A percentile compares a stretch with the other conserved stretches of the same genome.
phyloP scores from a whole-genome alignment of 139 green algal species.

The Coelastrella sp. region DNA sequence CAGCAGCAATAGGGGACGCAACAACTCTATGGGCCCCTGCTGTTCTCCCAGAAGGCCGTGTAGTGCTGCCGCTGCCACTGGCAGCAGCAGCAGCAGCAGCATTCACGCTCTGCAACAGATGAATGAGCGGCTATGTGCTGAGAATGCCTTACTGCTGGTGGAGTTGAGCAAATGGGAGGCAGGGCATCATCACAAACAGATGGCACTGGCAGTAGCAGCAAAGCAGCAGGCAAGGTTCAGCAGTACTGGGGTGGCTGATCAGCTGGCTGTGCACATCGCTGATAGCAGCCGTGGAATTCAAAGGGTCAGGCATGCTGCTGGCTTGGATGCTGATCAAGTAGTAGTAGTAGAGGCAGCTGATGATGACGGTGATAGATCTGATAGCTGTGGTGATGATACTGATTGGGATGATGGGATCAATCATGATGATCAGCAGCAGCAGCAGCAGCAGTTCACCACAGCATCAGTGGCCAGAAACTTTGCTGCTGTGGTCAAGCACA shows the following conservation, averaged over 20 bases:
- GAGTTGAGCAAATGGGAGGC: slow-evolving; percentile 29
- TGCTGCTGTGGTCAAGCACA: too few species aligned
- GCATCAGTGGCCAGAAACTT: too few species aligned
- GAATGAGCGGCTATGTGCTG: slow-evolving; percentile 6
- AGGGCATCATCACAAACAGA: slow-evolving; percentile 17
- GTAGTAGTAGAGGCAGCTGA: not conserved
- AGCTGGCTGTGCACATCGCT: too few species aligned
- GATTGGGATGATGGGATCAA: not conserved
- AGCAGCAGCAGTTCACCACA: not conserved
- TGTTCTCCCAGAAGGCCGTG: too few species aligned
- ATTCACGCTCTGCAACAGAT: not conserved
- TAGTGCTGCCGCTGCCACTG: not conserved
- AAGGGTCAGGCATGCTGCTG: too few species aligned
- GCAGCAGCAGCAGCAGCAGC: not conserved
- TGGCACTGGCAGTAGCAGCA: not conserved
- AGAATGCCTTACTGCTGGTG: slow-evolving; percentile 20
- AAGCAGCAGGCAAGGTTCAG: not conserved
- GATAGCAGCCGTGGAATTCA: too few species aligned
- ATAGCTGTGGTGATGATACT: not conserved
- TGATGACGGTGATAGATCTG: not conserved
- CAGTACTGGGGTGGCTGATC: not conserved
- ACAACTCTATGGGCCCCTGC: too few species aligned
- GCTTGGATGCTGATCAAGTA: not conserved
- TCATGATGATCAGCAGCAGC: too few species aligned
- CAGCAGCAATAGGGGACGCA: too few species aligned